These are phyloP conservation scores for Mortierella sp. DNA, from an alignment of 371 early-diverging fungal species.

Conservation along the genomic window DNA sequence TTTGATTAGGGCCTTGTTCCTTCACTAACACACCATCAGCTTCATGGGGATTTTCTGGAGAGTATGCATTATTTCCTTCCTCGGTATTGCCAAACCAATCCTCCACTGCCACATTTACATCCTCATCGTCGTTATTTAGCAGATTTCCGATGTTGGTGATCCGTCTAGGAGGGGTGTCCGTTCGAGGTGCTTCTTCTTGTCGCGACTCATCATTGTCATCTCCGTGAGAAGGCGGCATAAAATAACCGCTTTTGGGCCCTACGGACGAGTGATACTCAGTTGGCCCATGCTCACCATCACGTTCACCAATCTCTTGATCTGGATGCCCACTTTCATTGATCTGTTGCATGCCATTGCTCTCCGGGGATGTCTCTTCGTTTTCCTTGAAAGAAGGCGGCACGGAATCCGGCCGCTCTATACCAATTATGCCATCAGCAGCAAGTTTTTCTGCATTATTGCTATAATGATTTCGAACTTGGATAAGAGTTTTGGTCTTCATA, in stretches of 20 bases:
- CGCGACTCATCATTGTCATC: not conserved
- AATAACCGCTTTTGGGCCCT: constrained; percentile 25
- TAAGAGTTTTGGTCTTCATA: constrained; percentile 83
- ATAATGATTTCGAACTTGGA: constrained; percentile 89
- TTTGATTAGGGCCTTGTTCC: not conserved
- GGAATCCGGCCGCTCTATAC: not conserved
- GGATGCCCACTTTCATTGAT: not conserved
- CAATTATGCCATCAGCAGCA: constrained; percentile 62
- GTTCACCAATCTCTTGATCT: constrained; percentile 4
- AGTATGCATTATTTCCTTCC: constrained; percentile 19
- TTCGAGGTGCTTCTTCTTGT: constrained; percentile 13
- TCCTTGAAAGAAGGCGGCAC: constrained; percentile 6
- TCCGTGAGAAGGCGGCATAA: constrained; percentile 20
- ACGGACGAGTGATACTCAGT: not conserved
- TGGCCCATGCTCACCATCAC: not conserved
- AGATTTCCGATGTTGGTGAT: constrained; percentile 51
- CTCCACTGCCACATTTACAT: constrained; percentile 45
- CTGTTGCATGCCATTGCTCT: not conserved
- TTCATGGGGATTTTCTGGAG: constrained; percentile 25
- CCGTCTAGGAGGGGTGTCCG: constrained; percentile 35
- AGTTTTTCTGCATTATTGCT: constrained; percentile 78
- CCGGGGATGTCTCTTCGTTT: not conserved
- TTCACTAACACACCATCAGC: not conserved
- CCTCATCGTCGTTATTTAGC: constrained; percentile 47
- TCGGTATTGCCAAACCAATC: constrained; percentile 51